Percentiles rank a stretch among this genome's conserved stretches.
Conservation (phyloP, 2,329 filamentous ascomycete species). For the Paraconiothyrium sp. region DNA sequence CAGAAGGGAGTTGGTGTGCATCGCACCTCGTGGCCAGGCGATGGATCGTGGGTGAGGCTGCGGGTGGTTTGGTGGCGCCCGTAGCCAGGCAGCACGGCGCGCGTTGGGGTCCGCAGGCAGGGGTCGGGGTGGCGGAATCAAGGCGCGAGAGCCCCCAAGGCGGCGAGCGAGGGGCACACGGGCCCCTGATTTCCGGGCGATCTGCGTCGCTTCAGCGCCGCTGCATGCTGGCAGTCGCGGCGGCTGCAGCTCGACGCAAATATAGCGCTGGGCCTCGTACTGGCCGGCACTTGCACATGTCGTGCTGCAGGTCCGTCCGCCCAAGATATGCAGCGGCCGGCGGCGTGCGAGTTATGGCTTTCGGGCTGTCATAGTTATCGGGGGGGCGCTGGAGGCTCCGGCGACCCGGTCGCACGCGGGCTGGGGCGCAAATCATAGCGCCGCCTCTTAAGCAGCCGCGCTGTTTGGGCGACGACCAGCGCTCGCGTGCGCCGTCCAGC, state of each 20-base stretch:
- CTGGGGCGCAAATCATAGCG: constrained; percentile 43
- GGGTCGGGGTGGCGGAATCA: constrained; percentile 15
- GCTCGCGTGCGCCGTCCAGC: constrained; percentile 2
- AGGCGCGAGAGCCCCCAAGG: neutral
- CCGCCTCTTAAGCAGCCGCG: constrained; percentile 27
- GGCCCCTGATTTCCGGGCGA: constrained; percentile 24
- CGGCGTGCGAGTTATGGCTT: constrained; percentile 37
- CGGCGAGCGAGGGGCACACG: constrained; percentile 20
- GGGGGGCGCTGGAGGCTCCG: constrained; percentile 35
- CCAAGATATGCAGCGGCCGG: constrained; percentile 25
- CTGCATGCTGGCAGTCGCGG: constrained; percentile 20
- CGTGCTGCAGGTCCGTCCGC: constrained; percentile 26
- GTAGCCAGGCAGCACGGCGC: constrained; percentile 10
- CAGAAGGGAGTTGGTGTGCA: neutral
- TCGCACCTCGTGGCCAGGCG: constrained; percentile 18
- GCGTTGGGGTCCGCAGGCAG: constrained; percentile 17
- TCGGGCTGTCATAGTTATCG: constrained; percentile 41
- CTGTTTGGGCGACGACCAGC: constrained; percentile 21
- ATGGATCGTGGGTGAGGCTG: constrained; percentile 24
- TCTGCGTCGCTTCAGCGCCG: constrained; percentile 25
- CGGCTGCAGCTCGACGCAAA: constrained; percentile 28
- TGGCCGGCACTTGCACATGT: constrained; percentile 24
- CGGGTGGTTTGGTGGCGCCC: constrained; percentile 27
- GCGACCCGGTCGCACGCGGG: constrained; percentile 38
- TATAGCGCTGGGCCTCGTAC: constrained; percentile 28